Conservation (phyloP, 2,329 filamentous ascomycete genomes). For the Sporothrix phasma region DNA sequence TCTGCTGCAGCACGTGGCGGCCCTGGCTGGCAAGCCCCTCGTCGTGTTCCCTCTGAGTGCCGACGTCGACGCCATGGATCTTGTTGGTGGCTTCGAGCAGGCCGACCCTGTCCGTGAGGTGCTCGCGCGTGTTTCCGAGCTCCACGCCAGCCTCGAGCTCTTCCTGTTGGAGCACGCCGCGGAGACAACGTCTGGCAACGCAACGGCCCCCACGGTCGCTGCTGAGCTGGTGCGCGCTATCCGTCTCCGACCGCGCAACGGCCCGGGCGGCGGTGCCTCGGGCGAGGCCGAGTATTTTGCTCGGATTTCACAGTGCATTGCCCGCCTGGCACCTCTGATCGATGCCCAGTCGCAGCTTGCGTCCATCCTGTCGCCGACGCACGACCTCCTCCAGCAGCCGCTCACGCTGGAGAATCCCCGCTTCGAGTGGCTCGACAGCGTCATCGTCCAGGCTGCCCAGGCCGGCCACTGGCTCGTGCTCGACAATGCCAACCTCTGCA, state of each 20-base stretch:
- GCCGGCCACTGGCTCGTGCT: constrained; percentile 86
- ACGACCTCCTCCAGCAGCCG: constrained; percentile 41
- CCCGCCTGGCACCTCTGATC: constrained; percentile 32
- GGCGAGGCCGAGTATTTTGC: constrained; percentile 32
- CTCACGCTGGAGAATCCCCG: constrained; percentile 59
- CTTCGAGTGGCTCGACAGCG: constrained; percentile 94
- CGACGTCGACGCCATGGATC: constrained; percentile 93
- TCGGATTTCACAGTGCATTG: constrained; percentile 30
- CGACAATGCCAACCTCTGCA: constrained; percentile 96
- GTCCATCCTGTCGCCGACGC: constrained; percentile 37
- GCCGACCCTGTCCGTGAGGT: constrained; percentile 69
- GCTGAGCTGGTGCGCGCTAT: constrained; percentile 45
- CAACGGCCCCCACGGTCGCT: constrained; percentile 33
- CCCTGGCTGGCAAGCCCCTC: constrained; percentile 62
- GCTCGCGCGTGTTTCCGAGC: constrained; percentile 43
- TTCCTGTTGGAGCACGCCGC: constrained; percentile 42
- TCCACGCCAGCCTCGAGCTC: constrained; percentile 34
- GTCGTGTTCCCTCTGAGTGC: constrained; percentile 84
- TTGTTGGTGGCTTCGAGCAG: constrained; percentile 95
- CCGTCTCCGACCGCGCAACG: constrained; percentile 20
- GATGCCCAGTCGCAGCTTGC: constrained; percentile 38
- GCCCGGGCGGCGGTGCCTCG: constrained; percentile 21
- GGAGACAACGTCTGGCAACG: constrained; percentile 17
- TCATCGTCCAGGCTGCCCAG: constrained; percentile 78
- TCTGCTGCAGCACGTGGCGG: constrained; percentile 71